A percentile compares a stretch with the other conserved stretches of the same genome.
Evolutionary conservation across 306 rosid genomes (phyloP).

Genomic region (Mimosa bimucronata): DNA sequence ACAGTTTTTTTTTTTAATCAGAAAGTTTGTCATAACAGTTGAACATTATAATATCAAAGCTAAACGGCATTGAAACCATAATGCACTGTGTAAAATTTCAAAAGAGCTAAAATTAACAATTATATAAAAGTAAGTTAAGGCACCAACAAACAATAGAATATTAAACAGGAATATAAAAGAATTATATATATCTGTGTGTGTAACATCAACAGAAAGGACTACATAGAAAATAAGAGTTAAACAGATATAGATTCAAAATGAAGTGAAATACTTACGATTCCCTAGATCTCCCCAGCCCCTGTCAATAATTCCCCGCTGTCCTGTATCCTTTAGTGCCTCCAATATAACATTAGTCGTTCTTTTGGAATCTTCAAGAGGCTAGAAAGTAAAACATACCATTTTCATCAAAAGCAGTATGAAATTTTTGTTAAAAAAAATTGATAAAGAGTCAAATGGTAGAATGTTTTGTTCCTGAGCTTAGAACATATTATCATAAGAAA

Average conservation of each 20-base stretch:
- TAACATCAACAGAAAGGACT: neutral
- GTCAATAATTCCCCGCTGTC: constrained; percentile 82
- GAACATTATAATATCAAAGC: no score
- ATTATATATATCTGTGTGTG: neutral
- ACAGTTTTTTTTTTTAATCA: no score
- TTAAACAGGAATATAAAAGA: neutral
- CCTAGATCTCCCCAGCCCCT: constrained; percentile 92
- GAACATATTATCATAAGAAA: neutral
- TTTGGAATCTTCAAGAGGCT: constrained; percentile 86
- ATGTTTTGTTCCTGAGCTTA: neutral
- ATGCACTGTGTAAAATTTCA: neutral
- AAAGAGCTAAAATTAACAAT: neutral
- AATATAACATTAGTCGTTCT: constrained; percentile 62
- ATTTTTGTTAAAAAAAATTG: neutral
- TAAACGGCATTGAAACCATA: neutral
- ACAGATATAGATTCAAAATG: neutral
- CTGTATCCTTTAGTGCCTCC: constrained; percentile 73
- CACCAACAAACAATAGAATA: constrained; percentile 10
- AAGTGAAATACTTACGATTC: constrained; percentile 56
- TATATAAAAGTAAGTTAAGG: neutral
- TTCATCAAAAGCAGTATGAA: neutral
- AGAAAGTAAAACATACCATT: constrained; percentile 35
- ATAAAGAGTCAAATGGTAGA: neutral
- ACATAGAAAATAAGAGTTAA: constrained; percentile 11
- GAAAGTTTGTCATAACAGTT: no score